phyloP scores from a whole-genome alignment of 2,329 filamentous ascomycete species.

The Immersiporthe knoxdaviesiana region DNA sequence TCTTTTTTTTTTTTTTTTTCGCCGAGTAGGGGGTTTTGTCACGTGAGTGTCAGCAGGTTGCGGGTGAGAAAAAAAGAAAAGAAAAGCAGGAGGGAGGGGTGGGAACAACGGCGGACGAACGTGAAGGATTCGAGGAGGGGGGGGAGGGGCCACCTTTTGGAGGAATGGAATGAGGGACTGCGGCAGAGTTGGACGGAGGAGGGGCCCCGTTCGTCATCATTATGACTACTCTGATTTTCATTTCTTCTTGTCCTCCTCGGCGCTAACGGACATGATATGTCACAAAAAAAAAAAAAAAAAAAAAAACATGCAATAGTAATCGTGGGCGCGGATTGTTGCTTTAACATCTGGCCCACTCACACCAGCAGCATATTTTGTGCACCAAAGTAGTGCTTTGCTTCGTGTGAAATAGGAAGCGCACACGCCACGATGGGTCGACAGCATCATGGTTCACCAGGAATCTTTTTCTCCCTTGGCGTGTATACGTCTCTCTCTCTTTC shows the following conservation, averaged over 20 bases:
- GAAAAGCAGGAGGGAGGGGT: neutral
- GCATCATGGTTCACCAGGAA: neutral
- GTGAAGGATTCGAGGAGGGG: neutral
- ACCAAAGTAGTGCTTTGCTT: neutral
- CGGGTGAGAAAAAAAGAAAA: neutral
- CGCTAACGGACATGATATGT: conserved; percentile 10
- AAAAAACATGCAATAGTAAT: too few relatives aligned
- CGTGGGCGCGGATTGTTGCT: neutral
- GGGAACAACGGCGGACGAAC: neutral
- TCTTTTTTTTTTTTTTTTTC: too few relatives aligned
- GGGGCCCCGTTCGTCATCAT: neutral
- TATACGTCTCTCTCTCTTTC: neutral
- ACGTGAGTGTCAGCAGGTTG: neutral
- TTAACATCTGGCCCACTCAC: conserved; percentile 2
- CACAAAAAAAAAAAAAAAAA: conserved; percentile 5
- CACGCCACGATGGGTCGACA: conserved; percentile 13
- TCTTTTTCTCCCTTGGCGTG: neutral
- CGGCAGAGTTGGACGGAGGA: neutral
- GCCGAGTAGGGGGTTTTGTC: neutral
- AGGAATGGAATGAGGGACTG: neutral
- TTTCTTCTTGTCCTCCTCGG: neutral
- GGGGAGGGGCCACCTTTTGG: too few relatives aligned
- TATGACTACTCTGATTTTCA: neutral
- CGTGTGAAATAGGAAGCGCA: neutral
- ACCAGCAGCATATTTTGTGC: neutral